Percentiles rank a stretch among this genome's conserved stretches.
Conservation (phyloP, 805 yeast genomes). For the Pichia heedii region DNA sequence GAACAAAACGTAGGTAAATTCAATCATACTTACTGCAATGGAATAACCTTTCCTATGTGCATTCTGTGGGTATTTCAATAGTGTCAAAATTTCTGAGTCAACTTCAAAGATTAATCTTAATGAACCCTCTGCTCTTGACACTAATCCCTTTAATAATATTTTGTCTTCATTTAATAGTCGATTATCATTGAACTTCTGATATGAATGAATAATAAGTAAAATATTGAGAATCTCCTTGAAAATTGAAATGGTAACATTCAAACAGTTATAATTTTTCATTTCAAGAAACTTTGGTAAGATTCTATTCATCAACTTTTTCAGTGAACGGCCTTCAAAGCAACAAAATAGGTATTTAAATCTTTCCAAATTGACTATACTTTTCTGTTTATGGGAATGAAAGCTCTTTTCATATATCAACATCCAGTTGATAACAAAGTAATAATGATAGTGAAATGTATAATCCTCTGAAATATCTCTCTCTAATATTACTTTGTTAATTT, state of each 20-base stretch:
- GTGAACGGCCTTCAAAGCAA: slow-evolving; percentile 3
- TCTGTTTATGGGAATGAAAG: slow-evolving; percentile 16
- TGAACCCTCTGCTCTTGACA: slow-evolving; percentile 29
- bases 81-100: slow-evolving; percentile 44
- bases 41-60: slow-evolving; percentile 57
- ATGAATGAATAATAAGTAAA: slow-evolving; percentile 27
- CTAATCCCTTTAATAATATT: slow-evolving; percentile 30
- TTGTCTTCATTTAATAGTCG: slow-evolving; percentile 33
- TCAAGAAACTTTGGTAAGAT: slow-evolving; percentile 12
- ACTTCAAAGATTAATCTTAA: slow-evolving; percentile 59
- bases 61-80: slow-evolving; percentile 52
- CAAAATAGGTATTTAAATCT: slow-evolving; percentile 13
- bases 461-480: slow-evolving; percentile 7
- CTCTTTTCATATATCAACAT: slow-evolving; percentile 57
- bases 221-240: slow-evolving; percentile 42
- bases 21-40: slow-evolving; percentile 51
- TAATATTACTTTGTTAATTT: slow-evolving; percentile 31
- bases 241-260: background rate
- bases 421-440: slow-evolving; percentile 62
- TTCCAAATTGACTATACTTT: slow-evolving; percentile 21
- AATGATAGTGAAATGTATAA: slow-evolving; percentile 33
- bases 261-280: slow-evolving; percentile 34
- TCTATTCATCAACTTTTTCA: slow-evolving; percentile 2
- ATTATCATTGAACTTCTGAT: slow-evolving; percentile 33
- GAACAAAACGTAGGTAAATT: slow-evolving; percentile 54